Conservation (phyloP, 345 rosid species). For the Salix koriyanagi region DNA sequence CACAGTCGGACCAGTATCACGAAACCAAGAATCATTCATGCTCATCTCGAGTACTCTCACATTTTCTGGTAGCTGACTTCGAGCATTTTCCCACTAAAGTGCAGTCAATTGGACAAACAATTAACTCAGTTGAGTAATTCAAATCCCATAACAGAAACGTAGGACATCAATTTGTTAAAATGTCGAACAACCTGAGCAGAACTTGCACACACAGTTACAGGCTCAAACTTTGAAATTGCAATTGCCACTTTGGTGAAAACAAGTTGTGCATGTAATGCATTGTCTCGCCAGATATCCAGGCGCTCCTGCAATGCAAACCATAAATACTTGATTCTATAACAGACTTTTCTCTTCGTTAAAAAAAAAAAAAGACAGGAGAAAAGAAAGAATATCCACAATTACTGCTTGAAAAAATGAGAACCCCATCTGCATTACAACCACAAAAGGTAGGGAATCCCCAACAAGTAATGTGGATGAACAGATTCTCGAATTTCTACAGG, state of each 20-base stretch:
- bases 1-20: conserved; percentile 93
- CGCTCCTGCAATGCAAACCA: conserved; percentile 57
- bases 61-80: conserved; percentile 60
- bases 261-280: conserved; percentile 54
- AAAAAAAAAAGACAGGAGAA: neutral
- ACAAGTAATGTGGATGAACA: too few species aligned
- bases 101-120: neutral
- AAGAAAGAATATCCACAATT: too few species aligned
- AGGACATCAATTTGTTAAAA: conserved; percentile 7
- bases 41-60: conserved; percentile 87
- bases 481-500: too few species aligned
- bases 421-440: too few species aligned
- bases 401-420: too few species aligned
- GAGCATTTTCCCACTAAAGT: conserved; percentile 79
- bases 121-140: conserved; percentile 8
- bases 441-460: too few species aligned
- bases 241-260: conserved; percentile 62
- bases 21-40: conserved; percentile 95
- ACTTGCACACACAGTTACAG: conserved; percentile 86
- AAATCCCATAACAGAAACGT: neutral
- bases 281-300: conserved; percentile 81
- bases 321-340: neutral
- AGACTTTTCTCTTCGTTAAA: neutral
- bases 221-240: conserved; percentile 75
- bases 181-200: conserved; percentile 59